Conservation (phyloP, 306 rosid species). For the Dryas octopetala region DNA sequence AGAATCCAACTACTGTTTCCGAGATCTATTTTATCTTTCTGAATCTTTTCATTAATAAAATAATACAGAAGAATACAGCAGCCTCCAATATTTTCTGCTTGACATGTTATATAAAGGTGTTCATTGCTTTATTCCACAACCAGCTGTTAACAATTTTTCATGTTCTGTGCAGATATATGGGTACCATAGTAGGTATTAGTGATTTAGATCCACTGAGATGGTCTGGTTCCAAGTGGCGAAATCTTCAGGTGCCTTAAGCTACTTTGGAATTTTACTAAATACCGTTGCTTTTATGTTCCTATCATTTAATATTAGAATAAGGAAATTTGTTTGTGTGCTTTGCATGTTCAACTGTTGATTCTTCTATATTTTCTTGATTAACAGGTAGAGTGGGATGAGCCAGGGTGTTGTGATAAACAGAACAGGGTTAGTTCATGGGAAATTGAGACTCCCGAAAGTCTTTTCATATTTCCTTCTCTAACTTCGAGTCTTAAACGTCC, state of each 20-base stretch:
- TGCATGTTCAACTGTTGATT: constrained; percentile 6
- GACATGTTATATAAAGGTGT: neutral
- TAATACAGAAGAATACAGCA: neutral
- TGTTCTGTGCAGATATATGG: constrained; percentile 74
- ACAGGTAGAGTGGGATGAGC: constrained; percentile 99
- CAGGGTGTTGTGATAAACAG: constrained; percentile 92
- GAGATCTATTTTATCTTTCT: neutral
- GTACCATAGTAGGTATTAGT: constrained; percentile 72
- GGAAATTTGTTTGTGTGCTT: neutral
- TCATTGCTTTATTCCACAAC: neutral
- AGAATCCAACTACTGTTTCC: too few species aligned
- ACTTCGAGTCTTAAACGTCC: constrained; percentile 88
- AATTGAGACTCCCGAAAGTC: constrained; percentile 95
- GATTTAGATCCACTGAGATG: constrained; percentile 94
- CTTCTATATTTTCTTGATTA: neutral
- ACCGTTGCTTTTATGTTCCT: neutral
- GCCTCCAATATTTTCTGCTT: neutral
- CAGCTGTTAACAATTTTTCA: constrained; percentile 12
- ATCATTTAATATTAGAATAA: neutral
- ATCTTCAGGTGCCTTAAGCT: constrained; percentile 66
- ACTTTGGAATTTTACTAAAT: neutral
- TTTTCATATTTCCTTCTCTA: constrained; percentile 86
- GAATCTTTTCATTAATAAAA: neutral
- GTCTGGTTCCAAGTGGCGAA: constrained; percentile 98
- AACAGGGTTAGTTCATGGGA: constrained; percentile 94